phyloP scores from a whole-genome alignment of 176 grass and related monocot species.

The Rhynchospora pubera region DNA sequence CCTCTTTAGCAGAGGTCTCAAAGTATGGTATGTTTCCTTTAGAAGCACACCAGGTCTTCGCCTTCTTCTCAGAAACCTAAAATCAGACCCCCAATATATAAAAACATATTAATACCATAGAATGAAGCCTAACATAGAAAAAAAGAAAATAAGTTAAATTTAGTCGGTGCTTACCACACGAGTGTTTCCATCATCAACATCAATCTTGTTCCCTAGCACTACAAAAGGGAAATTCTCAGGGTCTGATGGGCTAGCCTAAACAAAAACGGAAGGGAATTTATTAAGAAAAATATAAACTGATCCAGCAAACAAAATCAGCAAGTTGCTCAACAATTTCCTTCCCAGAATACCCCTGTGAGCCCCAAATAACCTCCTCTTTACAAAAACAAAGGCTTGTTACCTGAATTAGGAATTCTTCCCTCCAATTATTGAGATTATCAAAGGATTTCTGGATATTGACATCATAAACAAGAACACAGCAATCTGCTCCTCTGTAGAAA shows the following conservation, averaged over 20 bases:
- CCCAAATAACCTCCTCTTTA: neutral
- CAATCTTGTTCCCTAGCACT: conserved; percentile 78
- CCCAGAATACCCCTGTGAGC: neutral
- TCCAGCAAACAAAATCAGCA: neutral
- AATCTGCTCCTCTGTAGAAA: conserved; percentile 87
- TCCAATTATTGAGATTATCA: conserved; percentile 88
- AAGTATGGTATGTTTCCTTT: conserved; percentile 97
- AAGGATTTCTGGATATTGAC: conserved; percentile 87
- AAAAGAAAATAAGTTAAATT: neutral
- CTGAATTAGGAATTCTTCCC: conserved; percentile 92
- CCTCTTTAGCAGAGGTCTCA: conserved; percentile 95
- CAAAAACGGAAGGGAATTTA: neutral
- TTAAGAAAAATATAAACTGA: neutral
- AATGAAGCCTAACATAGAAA: conserved; percentile 13
- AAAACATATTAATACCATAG: conserved; percentile 7
- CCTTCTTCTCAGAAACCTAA: conserved; percentile 96
- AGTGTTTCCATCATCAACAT: conserved; percentile 62
- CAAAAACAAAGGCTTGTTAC: conserved; percentile 11
- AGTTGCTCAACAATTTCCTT: neutral
- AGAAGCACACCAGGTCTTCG: conserved; percentile 81
- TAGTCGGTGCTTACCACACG: conserved; percentile 47
- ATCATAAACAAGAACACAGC: conserved; percentile 82
- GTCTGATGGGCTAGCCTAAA: conserved; percentile 74
- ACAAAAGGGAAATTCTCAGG: conserved; percentile 88
- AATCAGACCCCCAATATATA: conserved; percentile 3